These are phyloP conservation scores for Cystobasidium sp. DNA, from an alignment of 1,284 basidiomycete species.

Conservation along the genomic window DNA sequence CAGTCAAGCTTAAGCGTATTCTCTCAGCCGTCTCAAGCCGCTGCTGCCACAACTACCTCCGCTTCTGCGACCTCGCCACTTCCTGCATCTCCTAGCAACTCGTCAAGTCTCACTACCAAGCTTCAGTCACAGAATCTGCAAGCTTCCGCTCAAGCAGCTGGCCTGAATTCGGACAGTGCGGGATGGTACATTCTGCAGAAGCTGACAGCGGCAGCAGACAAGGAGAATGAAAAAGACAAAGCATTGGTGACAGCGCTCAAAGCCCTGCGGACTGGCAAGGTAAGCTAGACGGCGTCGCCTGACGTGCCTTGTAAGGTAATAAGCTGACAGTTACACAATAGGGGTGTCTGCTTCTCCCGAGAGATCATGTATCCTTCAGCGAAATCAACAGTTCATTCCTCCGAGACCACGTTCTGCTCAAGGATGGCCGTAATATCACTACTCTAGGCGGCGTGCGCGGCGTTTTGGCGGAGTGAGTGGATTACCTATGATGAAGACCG, in stretches of 20 bases:
- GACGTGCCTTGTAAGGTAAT: not conserved
- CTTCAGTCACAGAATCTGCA: constrained; percentile 48
- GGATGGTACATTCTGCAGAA: constrained; percentile 47
- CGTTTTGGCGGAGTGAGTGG: constrained; percentile 15
- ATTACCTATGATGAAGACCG: not conserved
- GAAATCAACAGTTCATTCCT: constrained; percentile 30
- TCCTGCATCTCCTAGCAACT: constrained; percentile 14
- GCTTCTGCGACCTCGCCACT: constrained; percentile 33
- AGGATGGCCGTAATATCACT: constrained; percentile 35
- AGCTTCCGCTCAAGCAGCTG: constrained; percentile 48
- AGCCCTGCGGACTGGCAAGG: constrained; percentile 47
- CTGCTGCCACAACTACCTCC: constrained; percentile 21
- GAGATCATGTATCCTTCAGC: constrained; percentile 3
- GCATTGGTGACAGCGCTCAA: constrained; percentile 27
- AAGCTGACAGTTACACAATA: not conserved
- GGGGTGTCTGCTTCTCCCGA: constrained; percentile 21
- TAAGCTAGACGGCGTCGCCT: not conserved
- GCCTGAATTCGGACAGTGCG: constrained; percentile 45
- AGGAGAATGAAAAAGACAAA: constrained; percentile 35
- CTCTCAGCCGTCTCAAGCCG: constrained; percentile 18
- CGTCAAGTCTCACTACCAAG: constrained; percentile 29
- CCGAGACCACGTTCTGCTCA: constrained; percentile 32
- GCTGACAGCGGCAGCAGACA: constrained; percentile 15
- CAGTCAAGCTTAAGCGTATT: constrained; percentile 12
- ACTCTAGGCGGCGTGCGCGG: constrained; percentile 33